phyloP scores from a whole-genome alignment of 1,139 yeast genomes.

The Taphrina pruni region DNA sequence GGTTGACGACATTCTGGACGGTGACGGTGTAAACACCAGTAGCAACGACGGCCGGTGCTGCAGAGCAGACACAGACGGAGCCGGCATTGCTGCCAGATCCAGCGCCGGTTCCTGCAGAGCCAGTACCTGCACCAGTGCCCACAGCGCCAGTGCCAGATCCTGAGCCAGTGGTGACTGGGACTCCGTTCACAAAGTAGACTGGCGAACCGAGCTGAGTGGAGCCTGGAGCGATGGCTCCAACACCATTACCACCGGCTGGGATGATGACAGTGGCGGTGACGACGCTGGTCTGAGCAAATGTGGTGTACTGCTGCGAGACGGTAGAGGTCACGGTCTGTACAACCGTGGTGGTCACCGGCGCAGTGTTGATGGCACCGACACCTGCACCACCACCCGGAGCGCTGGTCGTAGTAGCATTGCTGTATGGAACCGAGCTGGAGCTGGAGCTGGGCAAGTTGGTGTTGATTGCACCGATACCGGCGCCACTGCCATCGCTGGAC shows the following conservation, averaged over 20 bases:
- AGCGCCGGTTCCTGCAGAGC: not conserved
- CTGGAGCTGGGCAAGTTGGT: constrained; percentile 3
- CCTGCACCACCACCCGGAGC: constrained; percentile 17
- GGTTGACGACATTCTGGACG: constrained; percentile 21
- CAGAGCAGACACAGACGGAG: constrained; percentile 29
- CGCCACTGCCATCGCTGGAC: constrained; percentile 6
- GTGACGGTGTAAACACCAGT: constrained; percentile 34
- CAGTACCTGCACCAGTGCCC: constrained; percentile 5
- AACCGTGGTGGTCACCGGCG: constrained; percentile 11
- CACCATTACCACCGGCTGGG: constrained; percentile 30
- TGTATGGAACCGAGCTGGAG: not conserved
- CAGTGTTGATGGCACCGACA: constrained; percentile 14
- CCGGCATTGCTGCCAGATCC: constrained; percentile 3
- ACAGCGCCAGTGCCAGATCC: not conserved
- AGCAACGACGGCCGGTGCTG: constrained; percentile 34
- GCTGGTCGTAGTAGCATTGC: constrained; percentile 16
- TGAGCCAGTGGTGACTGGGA: not conserved
- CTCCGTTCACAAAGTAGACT: constrained; percentile 12
- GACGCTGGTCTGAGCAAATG: constrained; percentile 1
- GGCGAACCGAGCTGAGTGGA: constrained; percentile 3
- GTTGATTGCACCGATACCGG: not conserved
- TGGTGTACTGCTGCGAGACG: constrained; percentile 35
- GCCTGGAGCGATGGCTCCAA: constrained; percentile 25
- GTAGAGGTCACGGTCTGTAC: constrained; percentile 29
- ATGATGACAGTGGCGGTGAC: constrained; percentile 34